Base-by-base conservation (phyloP, 805 yeast species). In the Hyphopichia homilentoma region DNA sequence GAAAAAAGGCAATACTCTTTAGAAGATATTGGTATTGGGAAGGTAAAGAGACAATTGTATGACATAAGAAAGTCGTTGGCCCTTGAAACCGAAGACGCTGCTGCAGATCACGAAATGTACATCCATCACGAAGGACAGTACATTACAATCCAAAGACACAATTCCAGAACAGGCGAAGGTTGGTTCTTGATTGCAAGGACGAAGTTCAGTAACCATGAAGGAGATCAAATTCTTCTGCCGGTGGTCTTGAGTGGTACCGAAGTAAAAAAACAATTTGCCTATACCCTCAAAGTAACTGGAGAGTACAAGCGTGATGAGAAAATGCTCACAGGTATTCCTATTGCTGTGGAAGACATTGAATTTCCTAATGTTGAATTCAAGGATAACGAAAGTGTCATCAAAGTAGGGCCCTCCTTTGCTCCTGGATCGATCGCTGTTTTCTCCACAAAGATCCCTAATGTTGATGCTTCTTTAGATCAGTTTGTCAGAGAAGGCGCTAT, bases 51-150 rank as follows among this genome's bases (percentile, higher is more conserved):
- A 11, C 61, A 70, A 36, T 59, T 84, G 33, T 74, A 81, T 50
- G 57, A 56, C 7, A 73, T 84, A n/a, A 68, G 93, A 43, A 59
- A 65, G 25, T 55, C 67, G 7, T 68, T 84, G 30, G 78, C 86
- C 2, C 57, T 55, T 15, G 78, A 79, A 38, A 65, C 71, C 41
- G 64, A 68, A 25, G 94, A 85, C 41, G 67, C 69, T 29, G 39
- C 50, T 28, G 67, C 67, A 32, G 70, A 68, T 36, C 84, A 84
- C 46, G 97, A 90, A 58, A 87, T 85, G 84, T 90, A 85, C 54
- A 84, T 90, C 25, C 97, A 90, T 52, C 96, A 85, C 49, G 95
- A 88, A 41, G 96, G 85, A 9, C 95, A 89, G 55, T 90, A 73
- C 55, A 85, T 90, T 37, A 89, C 97, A 0, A 79, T 90, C 34